Percentiles rank a stretch among this genome's conserved stretches.
phyloP scores from a whole-genome alignment of 164 flowering plant species.

The Aristolochia californica region DNA sequence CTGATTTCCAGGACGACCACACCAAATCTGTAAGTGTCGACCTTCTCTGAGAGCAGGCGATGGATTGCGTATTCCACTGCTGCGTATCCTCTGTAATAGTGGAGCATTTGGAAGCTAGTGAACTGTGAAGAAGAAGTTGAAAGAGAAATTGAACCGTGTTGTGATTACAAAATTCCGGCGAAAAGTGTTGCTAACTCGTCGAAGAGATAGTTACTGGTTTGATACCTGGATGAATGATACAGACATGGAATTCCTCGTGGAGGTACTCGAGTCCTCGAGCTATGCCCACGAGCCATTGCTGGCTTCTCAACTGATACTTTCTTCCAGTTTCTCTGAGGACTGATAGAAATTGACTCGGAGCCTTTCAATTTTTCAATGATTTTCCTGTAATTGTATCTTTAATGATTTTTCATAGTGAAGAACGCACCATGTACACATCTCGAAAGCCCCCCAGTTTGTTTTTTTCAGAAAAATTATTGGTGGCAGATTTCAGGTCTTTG shows the following conservation, averaged over 20 bases:
- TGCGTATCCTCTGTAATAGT: slow-evolving; percentile 20
- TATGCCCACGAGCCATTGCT: slow-evolving; percentile 17
- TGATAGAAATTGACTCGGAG: not conserved
- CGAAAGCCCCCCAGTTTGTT: slow-evolving; percentile 56
- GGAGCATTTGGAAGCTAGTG: not conserved
- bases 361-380: not conserved
- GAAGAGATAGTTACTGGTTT: no score
- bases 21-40: slow-evolving; percentile 50
- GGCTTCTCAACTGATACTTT: slow-evolving; percentile 50
- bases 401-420: not conserved
- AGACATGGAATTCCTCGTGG: no score
- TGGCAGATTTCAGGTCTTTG: slow-evolving; percentile 39
- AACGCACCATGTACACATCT: slow-evolving; percentile 47
- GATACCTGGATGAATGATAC: no score
- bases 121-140: not conserved
- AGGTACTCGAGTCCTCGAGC: slow-evolving; percentile 37
- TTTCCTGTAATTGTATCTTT: not conserved
- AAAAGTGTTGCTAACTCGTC: no score
- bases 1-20: slow-evolving; percentile 47
- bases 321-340: slow-evolving; percentile 18
- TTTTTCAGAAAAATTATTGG: slow-evolving; percentile 33
- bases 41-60: slow-evolving; percentile 49
- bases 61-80: slow-evolving; percentile 59
- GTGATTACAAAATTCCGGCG: slow-evolving; percentile 50
- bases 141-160: slow-evolving; percentile 2